These are phyloP conservation scores for Asterochloris erici DNA, from an alignment of 139 green algal genomes.

Conservation along the genomic window DNA sequence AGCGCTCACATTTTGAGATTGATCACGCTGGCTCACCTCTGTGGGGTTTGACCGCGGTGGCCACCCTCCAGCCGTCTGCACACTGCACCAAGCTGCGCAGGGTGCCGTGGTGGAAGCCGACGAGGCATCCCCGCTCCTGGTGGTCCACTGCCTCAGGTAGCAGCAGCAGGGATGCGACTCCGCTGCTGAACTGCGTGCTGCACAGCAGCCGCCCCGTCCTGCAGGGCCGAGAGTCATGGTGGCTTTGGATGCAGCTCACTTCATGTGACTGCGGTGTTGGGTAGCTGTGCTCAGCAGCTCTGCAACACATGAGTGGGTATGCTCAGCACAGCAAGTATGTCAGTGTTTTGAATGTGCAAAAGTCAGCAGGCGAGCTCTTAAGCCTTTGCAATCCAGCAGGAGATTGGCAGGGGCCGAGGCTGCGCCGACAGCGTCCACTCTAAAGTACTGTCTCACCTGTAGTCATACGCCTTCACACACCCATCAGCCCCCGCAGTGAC, in stretches of 20 bases:
- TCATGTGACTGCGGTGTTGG: too few species aligned
- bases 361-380: too few species aligned
- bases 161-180: slow-evolving; percentile 18
- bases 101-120: slow-evolving; percentile 49
- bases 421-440: too few species aligned
- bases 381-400: too few species aligned
- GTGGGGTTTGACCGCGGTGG: slow-evolving; percentile 55
- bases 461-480: slow-evolving; percentile 53
- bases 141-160: slow-evolving; percentile 21
- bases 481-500: slow-evolving; percentile 53
- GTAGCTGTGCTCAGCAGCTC: too few species aligned
- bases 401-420: too few species aligned
- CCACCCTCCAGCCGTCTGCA: slow-evolving; percentile 43
- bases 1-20: too few species aligned
- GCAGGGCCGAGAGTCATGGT: neutral
- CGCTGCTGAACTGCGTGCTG: neutral
- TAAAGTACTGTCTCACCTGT: slow-evolving; percentile 23
- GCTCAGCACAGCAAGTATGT: too few species aligned
- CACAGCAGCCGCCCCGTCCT: slow-evolving; percentile 13
- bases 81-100: slow-evolving; percentile 44
- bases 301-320: too few species aligned
- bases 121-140: slow-evolving; percentile 1
- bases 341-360: too few species aligned
- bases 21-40: too few species aligned
- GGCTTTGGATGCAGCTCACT: too few species aligned